Conservation (phyloP, 176 grass and related monocot species). For the Oryza officinalis region DNA sequence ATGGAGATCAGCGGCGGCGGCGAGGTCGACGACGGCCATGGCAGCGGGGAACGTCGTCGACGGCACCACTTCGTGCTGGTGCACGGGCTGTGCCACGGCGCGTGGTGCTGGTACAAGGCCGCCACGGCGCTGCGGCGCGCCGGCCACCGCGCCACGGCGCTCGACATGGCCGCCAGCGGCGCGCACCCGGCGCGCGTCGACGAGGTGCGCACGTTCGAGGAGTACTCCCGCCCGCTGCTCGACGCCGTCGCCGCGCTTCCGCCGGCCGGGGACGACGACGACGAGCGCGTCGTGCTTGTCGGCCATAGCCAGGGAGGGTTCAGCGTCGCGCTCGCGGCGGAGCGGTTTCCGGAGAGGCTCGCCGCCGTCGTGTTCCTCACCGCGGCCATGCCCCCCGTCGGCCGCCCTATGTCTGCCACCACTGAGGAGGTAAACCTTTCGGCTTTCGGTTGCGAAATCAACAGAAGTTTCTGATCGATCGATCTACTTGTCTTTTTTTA, state of each 20-base stretch:
- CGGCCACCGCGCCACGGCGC: slow-evolving; percentile 34
- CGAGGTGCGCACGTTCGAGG: slow-evolving; percentile 44
- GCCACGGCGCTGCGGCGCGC: background rate
- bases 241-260: slow-evolving; percentile 20
- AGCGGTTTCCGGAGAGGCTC: slow-evolving; percentile 36
- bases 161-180: slow-evolving; percentile 43
- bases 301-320: slow-evolving; percentile 38
- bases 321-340: slow-evolving; percentile 33
- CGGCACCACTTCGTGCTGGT: slow-evolving; percentile 47
- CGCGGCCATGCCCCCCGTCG: slow-evolving; percentile 24
- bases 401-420: background rate
- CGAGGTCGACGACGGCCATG: no score
- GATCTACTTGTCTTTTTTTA: no score
- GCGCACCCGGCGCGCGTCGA: slow-evolving; percentile 28
- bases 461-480: no score
- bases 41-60: no score
- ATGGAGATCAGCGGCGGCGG: no score
- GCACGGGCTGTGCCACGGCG: slow-evolving; percentile 53
- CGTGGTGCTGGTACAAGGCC: slow-evolving; percentile 51
- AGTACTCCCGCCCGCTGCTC: slow-evolving; percentile 38
- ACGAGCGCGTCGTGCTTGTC: slow-evolving; percentile 36
- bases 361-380: slow-evolving; percentile 38
- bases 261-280: no score
- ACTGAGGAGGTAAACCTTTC: slow-evolving; percentile 29
- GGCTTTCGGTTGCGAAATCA: no score